Evolutionary conservation across 2,329 filamentous ascomycete species (phyloP).

Genomic region (Phoma sp.): DNA sequence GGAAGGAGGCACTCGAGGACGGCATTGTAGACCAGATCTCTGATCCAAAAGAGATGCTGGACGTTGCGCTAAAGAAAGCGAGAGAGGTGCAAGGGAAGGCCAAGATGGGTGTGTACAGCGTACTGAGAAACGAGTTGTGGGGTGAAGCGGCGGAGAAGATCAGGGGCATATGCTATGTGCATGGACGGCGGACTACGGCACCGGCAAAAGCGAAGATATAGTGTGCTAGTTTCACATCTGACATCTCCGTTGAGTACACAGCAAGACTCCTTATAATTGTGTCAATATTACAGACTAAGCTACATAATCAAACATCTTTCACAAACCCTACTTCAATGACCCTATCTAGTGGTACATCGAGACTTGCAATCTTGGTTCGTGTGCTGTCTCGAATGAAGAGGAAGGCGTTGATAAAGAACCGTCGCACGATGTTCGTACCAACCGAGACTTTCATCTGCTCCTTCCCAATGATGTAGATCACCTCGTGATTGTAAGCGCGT

Average conservation of each 20-base stretch:
- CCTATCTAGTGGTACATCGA: slow-evolving; percentile 65
- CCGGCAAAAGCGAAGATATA: slow-evolving; percentile 58
- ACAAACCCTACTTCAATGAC: slow-evolving; percentile 73
- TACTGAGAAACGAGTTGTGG: slow-evolving; percentile 60
- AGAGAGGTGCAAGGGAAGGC: slow-evolving; percentile 51
- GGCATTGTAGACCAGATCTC: slow-evolving; percentile 62
- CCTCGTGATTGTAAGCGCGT: slow-evolving; percentile 53
- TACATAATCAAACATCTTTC: slow-evolving; percentile 62
- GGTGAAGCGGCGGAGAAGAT: slow-evolving; percentile 61
- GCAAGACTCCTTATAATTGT: too few relatives aligned
- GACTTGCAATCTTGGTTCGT: slow-evolving; percentile 68
- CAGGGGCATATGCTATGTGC: slow-evolving; percentile 60
- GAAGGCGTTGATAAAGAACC: slow-evolving; percentile 60
- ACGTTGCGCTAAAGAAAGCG: slow-evolving; percentile 56
- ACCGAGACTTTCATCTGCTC: slow-evolving; percentile 48
- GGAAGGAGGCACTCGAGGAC: slow-evolving; percentile 57
- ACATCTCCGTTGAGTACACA: too few relatives aligned
- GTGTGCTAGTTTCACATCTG: too few relatives aligned
- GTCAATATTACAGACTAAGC: too few relatives aligned
- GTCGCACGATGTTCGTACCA: slow-evolving; percentile 53
- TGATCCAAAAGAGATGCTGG: slow-evolving; percentile 55
- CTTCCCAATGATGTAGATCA: slow-evolving; percentile 65
- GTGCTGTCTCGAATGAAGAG: slow-evolving; percentile 72
- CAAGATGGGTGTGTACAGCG: slow-evolving; percentile 59
- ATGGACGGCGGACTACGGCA: slow-evolving; percentile 53